A percentile compares a stretch with the other conserved stretches of the same genome.
phyloP scores from a whole-genome alignment of 805 yeast genomes.

The Phaffomyces antillensis region DNA sequence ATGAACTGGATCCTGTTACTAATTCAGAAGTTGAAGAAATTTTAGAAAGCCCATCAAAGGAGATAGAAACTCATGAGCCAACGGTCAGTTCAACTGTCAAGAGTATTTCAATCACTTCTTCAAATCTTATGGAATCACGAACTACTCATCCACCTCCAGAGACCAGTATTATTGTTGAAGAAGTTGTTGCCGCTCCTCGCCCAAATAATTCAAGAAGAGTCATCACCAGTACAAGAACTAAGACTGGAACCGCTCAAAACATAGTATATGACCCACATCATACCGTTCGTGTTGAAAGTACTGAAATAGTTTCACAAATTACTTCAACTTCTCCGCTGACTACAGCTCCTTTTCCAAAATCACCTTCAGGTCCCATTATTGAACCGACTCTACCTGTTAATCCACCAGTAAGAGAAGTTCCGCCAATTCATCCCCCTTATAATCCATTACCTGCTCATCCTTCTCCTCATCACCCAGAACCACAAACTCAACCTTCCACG shows the following conservation, averaged over 20 bases:
- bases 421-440: not conserved
- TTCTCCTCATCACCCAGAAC: not conserved
- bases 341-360: not conserved
- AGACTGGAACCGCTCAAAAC: not conserved
- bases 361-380: not conserved
- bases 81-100: too few relatives aligned
- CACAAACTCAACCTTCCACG: not conserved
- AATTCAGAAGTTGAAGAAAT: not conserved
- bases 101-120: too few relatives aligned
- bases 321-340: not conserved
- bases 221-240: not conserved
- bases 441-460: not conserved
- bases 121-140: not conserved
- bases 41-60: not conserved
- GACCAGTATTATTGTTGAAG: not conserved
- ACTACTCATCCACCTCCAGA: not conserved
- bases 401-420: not conserved
- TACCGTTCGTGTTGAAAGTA: not conserved
- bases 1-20: not conserved
- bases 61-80: too few relatives aligned
- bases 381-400: not conserved
- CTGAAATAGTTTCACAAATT: not conserved
- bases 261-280: not conserved
- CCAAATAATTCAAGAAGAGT: conserved; percentile 1
- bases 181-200: not conserved